phyloP scores from a whole-genome alignment of 2,329 filamentous ascomycete genomes.

The Talaromyces islandicus region DNA sequence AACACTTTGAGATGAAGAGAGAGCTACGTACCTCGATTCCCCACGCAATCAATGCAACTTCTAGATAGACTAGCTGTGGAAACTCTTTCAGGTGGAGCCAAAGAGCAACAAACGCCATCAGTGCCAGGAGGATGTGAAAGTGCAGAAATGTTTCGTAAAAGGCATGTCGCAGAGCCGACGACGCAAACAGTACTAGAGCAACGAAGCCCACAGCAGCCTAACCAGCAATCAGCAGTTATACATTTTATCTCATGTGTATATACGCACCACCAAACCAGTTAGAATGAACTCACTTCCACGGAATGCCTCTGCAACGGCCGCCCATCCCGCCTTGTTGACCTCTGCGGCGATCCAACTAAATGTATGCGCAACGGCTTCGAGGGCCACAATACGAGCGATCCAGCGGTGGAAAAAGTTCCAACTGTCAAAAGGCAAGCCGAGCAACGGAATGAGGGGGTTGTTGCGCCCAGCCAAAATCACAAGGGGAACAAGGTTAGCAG shows the following conservation, averaged over 20 bases:
- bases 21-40: slow-evolving; percentile 49
- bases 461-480: slow-evolving; percentile 83
- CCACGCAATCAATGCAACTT: slow-evolving; percentile 73
- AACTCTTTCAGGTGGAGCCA: slow-evolving; percentile 71
- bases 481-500: slow-evolving; percentile 82
- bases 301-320: slow-evolving; percentile 24
- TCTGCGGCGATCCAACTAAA: slow-evolving; percentile 66
- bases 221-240: slow-evolving; percentile 5
- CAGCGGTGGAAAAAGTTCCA: slow-evolving; percentile 86
- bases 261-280: slow-evolving; percentile 40
- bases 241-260: background rate
- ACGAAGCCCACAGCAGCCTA: slow-evolving; percentile 51
- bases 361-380: slow-evolving; percentile 65
- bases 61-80: slow-evolving; percentile 67
- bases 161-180: slow-evolving; percentile 79
- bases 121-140: slow-evolving; percentile 70
- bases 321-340: slow-evolving; percentile 39
- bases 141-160: slow-evolving; percentile 97
- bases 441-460: slow-evolving; percentile 74
- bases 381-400: slow-evolving; percentile 66
- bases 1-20: background rate
- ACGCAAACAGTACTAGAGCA: slow-evolving; percentile 62
- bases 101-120: slow-evolving; percentile 62
- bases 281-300: slow-evolving; percentile 28
- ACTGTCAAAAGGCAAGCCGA: slow-evolving; percentile 85